phyloP scores from a whole-genome alignment of 2,329 filamentous ascomycete genomes.

The Zasmidium citrigriseum region DNA sequence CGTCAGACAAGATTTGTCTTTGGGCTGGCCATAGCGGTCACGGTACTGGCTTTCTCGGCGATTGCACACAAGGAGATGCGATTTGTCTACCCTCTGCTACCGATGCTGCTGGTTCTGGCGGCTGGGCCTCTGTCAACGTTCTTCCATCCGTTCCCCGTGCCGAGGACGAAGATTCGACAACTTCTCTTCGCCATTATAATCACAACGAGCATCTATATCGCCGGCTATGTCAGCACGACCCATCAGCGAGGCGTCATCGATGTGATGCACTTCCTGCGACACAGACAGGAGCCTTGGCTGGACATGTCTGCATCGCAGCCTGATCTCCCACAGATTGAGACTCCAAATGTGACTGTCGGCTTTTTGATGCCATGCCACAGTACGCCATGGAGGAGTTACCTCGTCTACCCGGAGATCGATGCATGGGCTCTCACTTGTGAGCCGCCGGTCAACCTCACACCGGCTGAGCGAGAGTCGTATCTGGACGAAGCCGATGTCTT shows the following conservation, averaged over 20 bases:
- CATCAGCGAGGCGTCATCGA: constrained; percentile 80
- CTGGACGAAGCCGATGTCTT: constrained; percentile 90
- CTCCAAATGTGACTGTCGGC: constrained; percentile 55
- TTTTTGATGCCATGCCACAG: constrained; percentile 97
- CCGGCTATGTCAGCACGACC: constrained; percentile 70
- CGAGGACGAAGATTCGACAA: constrained; percentile 46
- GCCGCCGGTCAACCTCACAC: constrained; percentile 72
- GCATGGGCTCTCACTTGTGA: constrained; percentile 90
- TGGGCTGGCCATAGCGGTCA: constrained; percentile 58
- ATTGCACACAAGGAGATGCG: constrained; percentile 96
- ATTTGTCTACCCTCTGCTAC: constrained; percentile 91
- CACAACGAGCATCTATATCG: constrained; percentile 68
- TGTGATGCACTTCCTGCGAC: constrained; percentile 74
- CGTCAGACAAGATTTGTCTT: constrained; percentile 49
- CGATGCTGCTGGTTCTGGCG: constrained; percentile 78
- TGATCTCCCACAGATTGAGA: background rate
- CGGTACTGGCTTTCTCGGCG: constrained; percentile 66
- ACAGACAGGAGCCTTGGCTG: constrained; percentile 45
- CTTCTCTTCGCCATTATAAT: constrained; percentile 57
- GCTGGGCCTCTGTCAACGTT: constrained; percentile 67
- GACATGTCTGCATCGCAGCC: constrained; percentile 6
- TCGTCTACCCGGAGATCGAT: constrained; percentile 71
- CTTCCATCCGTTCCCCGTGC: constrained; percentile 51
- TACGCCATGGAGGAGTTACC: constrained; percentile 89
- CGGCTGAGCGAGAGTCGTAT: constrained; percentile 66